phyloP scores from a whole-genome alignment of 1,284 basidiomycete genomes.

The Irpex sp. region DNA sequence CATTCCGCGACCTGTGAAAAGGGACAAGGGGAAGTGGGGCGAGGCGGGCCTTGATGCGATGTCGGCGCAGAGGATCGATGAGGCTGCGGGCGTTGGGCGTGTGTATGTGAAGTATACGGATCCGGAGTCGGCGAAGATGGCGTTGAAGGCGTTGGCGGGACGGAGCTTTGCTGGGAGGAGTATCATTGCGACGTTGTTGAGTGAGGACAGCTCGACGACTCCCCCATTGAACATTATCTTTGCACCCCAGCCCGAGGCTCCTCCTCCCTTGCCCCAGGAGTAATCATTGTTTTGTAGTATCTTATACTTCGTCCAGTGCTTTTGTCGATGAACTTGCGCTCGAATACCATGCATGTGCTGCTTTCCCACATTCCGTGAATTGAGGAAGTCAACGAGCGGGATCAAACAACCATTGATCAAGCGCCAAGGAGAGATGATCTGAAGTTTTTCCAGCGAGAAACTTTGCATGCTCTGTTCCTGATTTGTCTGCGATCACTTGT shows the following conservation, averaged over 20 bases:
- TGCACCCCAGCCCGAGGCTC: slow-evolving; percentile 75
- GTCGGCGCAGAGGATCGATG: slow-evolving; percentile 67
- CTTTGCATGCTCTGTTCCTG: neutral
- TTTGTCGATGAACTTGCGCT: neutral
- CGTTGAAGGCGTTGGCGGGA: slow-evolving; percentile 82
- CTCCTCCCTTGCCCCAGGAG: slow-evolving; percentile 60
- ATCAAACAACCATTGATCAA: neutral
- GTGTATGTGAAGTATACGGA: slow-evolving; percentile 86
- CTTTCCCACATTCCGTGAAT: neutral
- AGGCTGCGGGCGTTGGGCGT: slow-evolving; percentile 87
- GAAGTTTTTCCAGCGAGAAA: neutral
- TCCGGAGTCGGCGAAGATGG: slow-evolving; percentile 56
- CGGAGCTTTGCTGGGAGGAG: slow-evolving; percentile 89
- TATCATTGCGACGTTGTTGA: slow-evolving; percentile 77
- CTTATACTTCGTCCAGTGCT: neutral
- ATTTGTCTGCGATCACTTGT: neutral
- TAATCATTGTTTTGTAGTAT: slow-evolving; percentile 1
- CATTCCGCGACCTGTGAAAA: slow-evolving; percentile 84
- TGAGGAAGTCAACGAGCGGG: neutral
- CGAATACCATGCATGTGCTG: neutral
- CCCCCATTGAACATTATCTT: slow-evolving; percentile 75
- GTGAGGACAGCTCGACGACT: slow-evolving; percentile 76
- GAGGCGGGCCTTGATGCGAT: slow-evolving; percentile 59
- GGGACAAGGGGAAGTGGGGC: slow-evolving; percentile 80
- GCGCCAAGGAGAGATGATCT: neutral